phyloP scores from a whole-genome alignment of 495 filamentous ascomycete genomes.

The Mytilinidion resinicola region DNA sequence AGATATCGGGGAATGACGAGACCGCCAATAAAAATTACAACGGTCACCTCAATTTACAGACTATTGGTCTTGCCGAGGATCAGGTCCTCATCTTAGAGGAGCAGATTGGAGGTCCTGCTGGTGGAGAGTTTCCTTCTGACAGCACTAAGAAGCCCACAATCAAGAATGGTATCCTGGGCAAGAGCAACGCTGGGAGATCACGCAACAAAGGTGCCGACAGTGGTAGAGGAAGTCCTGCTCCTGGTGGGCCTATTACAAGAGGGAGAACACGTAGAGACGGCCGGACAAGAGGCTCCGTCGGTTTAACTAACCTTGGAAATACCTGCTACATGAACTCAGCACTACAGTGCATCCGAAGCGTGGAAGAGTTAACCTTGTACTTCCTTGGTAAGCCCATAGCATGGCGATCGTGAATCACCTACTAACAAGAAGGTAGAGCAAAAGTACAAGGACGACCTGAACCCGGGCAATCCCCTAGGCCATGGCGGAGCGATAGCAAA shows the following conservation, averaged over 20 bases:
- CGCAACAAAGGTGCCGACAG: constrained; percentile 37
- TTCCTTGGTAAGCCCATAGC: constrained; percentile 56
- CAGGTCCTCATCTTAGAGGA: constrained; percentile 76
- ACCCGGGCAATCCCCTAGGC: constrained; percentile 72
- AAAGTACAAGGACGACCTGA: constrained; percentile 70
- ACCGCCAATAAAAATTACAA: constrained; percentile 75
- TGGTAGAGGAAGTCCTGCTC: constrained; percentile 61
- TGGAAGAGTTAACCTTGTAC: constrained; percentile 86
- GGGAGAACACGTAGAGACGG: constrained; percentile 61
- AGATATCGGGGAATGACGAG: constrained; percentile 62
- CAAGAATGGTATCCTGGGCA: constrained; percentile 38
- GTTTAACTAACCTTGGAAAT: constrained; percentile 85
- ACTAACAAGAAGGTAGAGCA: constrained; percentile 41
- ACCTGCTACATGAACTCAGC: constrained; percentile 99
- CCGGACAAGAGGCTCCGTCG: constrained; percentile 64
- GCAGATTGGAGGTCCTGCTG: constrained; percentile 47
- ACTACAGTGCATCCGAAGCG: constrained; percentile 82
- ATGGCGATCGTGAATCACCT: constrained; percentile 3
- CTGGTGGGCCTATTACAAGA: constrained; percentile 49
- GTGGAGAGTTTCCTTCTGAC: constrained; percentile 61
- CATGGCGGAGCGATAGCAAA: constrained; percentile 78
- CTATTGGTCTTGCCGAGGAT: constrained; percentile 59
- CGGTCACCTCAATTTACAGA: constrained; percentile 54
- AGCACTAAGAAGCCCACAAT: constrained; percentile 27
- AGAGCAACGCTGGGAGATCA: constrained; percentile 37